Evolutionary conservation across 257 asterid genomes (phyloP).

Genomic region (Ehretia macrophylla): DNA sequence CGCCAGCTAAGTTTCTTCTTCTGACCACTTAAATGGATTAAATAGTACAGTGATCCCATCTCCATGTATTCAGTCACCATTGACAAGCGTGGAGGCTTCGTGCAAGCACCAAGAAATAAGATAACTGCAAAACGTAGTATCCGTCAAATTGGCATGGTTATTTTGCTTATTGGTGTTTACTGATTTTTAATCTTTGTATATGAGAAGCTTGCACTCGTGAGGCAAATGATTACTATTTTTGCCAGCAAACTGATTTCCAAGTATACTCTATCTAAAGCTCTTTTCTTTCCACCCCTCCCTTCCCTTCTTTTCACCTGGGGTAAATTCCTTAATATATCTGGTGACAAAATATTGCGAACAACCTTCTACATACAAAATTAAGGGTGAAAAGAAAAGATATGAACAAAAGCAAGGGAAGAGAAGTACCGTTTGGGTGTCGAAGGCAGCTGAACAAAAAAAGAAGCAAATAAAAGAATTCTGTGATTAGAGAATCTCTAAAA

Average conservation of each 20-base stretch:
- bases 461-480: slow-evolving; percentile 15
- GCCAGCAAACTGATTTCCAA: neutral
- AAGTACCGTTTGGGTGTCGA: slow-evolving; percentile 95
- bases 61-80: slow-evolving; percentile 98
- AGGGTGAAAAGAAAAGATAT: neutral
- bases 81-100: slow-evolving; percentile 85
- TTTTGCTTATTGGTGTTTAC: neutral
- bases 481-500: neutral
- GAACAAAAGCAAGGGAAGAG: slow-evolving; percentile 25
- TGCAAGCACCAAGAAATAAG: slow-evolving; percentile 96
- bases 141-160: neutral
- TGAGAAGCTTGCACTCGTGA: neutral
- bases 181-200: neutral
- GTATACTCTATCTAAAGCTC: neutral
- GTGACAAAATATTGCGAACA: neutral
- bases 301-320: neutral
- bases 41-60: slow-evolving; percentile 85
- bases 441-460: slow-evolving; percentile 70
- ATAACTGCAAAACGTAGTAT: slow-evolving; percentile 51
- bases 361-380: neutral
- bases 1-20: slow-evolving; percentile 90
- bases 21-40: slow-evolving; percentile 90
- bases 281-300: neutral
- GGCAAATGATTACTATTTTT: neutral
- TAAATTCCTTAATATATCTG: too few relatives aligned